Percentiles rank a stretch among this genome's conserved stretches.
These are phyloP conservation scores for Lathyrus oleraceus DNA, from an alignment of 306 rosid genomes.

Conservation along the genomic window DNA sequence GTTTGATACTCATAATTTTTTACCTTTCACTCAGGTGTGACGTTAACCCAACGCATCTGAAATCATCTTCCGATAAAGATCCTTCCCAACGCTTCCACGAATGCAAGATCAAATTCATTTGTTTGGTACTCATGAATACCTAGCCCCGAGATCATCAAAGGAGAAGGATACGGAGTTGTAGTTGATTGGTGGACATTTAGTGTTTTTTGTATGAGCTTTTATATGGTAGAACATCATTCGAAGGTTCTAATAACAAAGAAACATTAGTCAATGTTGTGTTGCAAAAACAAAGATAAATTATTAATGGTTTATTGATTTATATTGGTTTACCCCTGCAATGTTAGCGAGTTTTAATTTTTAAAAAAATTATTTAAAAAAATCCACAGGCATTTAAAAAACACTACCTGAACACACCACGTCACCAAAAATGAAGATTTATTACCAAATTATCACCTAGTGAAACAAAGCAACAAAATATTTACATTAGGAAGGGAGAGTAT, in stretches of 20 bases:
- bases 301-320: no score
- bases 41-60: conserved; percentile 72
- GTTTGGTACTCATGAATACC: conserved; percentile 92
- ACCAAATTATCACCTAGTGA: no score
- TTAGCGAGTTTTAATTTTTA: no score
- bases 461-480: no score
- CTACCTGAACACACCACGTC: no score
- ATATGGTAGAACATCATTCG: conserved; percentile 75
- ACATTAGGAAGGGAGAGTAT: no score
- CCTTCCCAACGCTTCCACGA: conserved; percentile 61
- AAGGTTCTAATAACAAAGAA: conserved; percentile 70
- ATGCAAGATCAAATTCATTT: conserved; percentile 84
- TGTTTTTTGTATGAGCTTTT: conserved; percentile 80
- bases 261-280: conserved; percentile 76
- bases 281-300: conserved; percentile 31
- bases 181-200: conserved; percentile 98
- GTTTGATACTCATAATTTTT: conserved; percentile 86
- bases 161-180: conserved; percentile 87
- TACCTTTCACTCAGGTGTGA: conserved; percentile 77
- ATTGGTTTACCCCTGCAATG: no score
- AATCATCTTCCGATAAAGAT: conserved; percentile 51
- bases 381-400: no score
- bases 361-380: no score
- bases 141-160: conserved; percentile 94
- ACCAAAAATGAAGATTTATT: no score